A percentile compares a stretch with the other conserved stretches of the same genome.
phyloP scores from a whole-genome alignment of 352 stramenopile genomes.

The Phytophthora sp. region DNA sequence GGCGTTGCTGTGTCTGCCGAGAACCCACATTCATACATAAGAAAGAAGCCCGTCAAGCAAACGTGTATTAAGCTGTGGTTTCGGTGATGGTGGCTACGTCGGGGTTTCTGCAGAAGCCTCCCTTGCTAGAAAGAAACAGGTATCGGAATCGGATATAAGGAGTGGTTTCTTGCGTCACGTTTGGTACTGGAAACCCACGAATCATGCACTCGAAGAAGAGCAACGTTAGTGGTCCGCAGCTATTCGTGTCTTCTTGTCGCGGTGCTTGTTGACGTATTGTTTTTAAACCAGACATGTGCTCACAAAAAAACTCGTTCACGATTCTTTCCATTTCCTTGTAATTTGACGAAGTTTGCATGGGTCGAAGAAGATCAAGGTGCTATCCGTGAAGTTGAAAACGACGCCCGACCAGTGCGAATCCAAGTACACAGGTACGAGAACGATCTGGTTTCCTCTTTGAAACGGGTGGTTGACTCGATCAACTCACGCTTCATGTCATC shows the following conservation, averaged over 20 bases:
- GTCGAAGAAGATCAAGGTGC: background rate
- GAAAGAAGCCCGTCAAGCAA: too few relatives aligned
- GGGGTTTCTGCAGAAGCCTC: too few relatives aligned
- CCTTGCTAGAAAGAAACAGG: background rate
- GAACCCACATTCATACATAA: too few relatives aligned
- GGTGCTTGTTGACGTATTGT: background rate
- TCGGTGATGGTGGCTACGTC: too few relatives aligned
- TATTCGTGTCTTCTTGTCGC: conserved; percentile 13
- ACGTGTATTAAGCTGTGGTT: too few relatives aligned
- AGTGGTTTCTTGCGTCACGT: background rate
- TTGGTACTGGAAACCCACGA: background rate
- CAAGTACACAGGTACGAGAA: background rate
- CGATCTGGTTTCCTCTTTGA: background rate
- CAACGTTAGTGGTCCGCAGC: conserved; percentile 6
- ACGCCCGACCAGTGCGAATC: background rate
- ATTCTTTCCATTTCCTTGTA: background rate
- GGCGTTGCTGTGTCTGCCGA: too few relatives aligned
- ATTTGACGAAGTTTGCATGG: background rate
- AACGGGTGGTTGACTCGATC: conserved; percentile 5
- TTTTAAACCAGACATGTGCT: background rate
- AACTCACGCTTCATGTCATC: background rate
- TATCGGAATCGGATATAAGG: conserved; percentile 2
- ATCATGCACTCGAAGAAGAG: conserved; percentile 9
- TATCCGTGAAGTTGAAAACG: background rate
- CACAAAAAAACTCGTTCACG: background rate